Evolutionary conservation across 169 alveolate species (phyloP).

Genomic region (Cyclospora cayetanensis): DNA sequence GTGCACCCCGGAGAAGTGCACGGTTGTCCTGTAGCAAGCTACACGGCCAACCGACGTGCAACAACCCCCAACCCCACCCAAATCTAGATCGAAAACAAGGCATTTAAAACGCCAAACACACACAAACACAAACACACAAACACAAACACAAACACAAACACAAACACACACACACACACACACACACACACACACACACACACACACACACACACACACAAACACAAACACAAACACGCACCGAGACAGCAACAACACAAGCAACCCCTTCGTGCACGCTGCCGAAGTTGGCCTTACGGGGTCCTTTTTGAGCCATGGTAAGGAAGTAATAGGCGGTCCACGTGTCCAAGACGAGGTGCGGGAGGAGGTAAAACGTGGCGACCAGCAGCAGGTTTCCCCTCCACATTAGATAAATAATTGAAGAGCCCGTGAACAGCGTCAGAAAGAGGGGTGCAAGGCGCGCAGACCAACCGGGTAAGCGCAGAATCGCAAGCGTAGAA

Average conservation of each 20-base stretch:
- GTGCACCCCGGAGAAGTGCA: too few relatives aligned
- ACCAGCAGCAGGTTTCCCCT: slow-evolving; percentile 40
- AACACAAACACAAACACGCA: neutral
- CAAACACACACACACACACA: neutral
- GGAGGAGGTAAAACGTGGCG: slow-evolving; percentile 49
- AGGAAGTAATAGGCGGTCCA: slow-evolving; percentile 65
- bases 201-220: neutral
- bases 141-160: neutral
- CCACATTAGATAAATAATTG: slow-evolving; percentile 17
- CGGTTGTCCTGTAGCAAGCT: too few relatives aligned
- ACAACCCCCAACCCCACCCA: too few relatives aligned
- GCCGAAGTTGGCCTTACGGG: slow-evolving; percentile 37
- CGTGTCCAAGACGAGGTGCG: slow-evolving; percentile 59
- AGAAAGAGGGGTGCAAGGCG: slow-evolving; percentile 34
- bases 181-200: neutral
- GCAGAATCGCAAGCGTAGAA: slow-evolving; percentile 28
- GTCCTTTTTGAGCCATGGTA: slow-evolving; percentile 48
- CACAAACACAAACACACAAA: neutral
- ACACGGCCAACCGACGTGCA: too few relatives aligned
- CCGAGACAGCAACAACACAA: too few relatives aligned
- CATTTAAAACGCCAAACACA: neutral
- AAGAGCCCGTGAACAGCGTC: slow-evolving; percentile 18
- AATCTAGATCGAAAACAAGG: too few relatives aligned
- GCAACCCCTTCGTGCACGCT: neutral
- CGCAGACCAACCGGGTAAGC: slow-evolving; percentile 68